phyloP scores from a whole-genome alignment of 352 stramenopile genomes.

The Phytophthora sp. region DNA sequence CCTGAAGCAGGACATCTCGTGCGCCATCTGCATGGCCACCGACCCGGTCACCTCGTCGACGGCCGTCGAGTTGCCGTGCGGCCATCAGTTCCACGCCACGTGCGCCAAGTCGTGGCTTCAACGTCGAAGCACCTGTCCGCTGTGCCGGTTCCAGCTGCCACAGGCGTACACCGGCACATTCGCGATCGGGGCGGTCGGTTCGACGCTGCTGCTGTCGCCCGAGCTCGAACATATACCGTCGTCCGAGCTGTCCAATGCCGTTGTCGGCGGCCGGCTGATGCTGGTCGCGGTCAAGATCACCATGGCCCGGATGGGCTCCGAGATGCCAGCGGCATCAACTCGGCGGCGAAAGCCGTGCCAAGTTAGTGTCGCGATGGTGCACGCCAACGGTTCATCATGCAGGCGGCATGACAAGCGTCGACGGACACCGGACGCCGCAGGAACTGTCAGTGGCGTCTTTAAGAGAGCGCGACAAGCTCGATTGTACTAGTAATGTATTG shows the following conservation, averaged over 20 bases:
- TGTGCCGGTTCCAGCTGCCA: slow-evolving; percentile 92
- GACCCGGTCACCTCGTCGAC: slow-evolving; percentile 26
- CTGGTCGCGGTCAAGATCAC: slow-evolving; percentile 65
- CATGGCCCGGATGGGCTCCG: slow-evolving; percentile 62
- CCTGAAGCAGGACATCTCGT: slow-evolving; percentile 42
- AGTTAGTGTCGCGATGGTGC: slow-evolving; percentile 64
- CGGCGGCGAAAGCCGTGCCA: slow-evolving; percentile 39
- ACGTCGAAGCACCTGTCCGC: slow-evolving; percentile 90
- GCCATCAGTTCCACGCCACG: slow-evolving; percentile 91
- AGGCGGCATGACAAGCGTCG: slow-evolving; percentile 11
- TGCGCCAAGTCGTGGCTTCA: slow-evolving; percentile 93
- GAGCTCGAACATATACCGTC: slow-evolving; percentile 48
- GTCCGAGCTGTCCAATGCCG: slow-evolving; percentile 39
- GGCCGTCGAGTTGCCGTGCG: slow-evolving; percentile 79
- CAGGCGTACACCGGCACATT: slow-evolving; percentile 74
- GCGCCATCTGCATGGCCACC: slow-evolving; percentile 87
- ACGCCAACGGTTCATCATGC: slow-evolving; percentile 42
- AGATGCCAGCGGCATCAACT: slow-evolving; percentile 27
- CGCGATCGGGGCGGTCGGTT: slow-evolving; percentile 63
- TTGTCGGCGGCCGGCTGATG: slow-evolving; percentile 41
- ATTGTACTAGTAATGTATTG: background rate
- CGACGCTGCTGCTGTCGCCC: slow-evolving; percentile 53
- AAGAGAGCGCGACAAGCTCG: slow-evolving; percentile 6
- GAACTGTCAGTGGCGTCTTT: background rate
- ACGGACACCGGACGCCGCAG: background rate